phyloP scores from a whole-genome alignment of 768 basidiomycete genomes.

The Phylloporus scabripes region DNA sequence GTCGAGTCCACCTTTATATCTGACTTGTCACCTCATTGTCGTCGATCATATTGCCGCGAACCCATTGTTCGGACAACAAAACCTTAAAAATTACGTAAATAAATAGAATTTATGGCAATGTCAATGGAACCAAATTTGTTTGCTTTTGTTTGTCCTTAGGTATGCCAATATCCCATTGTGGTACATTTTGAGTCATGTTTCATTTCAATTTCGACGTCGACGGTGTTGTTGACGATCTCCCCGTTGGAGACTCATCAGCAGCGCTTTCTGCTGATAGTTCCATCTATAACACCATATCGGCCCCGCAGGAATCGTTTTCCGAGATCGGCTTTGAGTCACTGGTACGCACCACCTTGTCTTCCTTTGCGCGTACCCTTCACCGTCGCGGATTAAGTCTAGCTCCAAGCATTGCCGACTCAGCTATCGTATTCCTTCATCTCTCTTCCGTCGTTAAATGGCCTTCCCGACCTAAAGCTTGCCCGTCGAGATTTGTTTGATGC shows the following conservation, averaged over 20 bases:
- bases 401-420: constrained; percentile 59
- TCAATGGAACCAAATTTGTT: too few relatives aligned
- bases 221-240: constrained; percentile 33
- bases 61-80: too few relatives aligned
- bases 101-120: too few relatives aligned
- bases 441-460: constrained; percentile 39
- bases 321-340: constrained; percentile 29
- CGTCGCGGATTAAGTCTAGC: constrained; percentile 38
- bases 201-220: constrained; percentile 56
- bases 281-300: neutral
- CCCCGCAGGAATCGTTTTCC: constrained; percentile 12
- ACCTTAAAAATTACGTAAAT: too few relatives aligned
- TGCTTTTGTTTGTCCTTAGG: neutral
- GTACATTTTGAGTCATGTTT: constrained; percentile 28
- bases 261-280: constrained; percentile 4
- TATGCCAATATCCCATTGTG: too few relatives aligned
- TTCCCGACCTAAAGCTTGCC: constrained; percentile 37
- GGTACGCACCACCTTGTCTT: constrained; percentile 23
- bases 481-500: constrained; percentile 93
- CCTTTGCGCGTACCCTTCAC: neutral
- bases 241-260: constrained; percentile 4
- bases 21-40: too few relatives aligned
- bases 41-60: too few relatives aligned
- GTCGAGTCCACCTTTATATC: too few relatives aligned
- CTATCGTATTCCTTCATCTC: constrained; percentile 78